Evolutionary conservation across 2,329 filamentous ascomycete genomes (phyloP).

Genomic region (Sclerotinia nivalis): DNA sequence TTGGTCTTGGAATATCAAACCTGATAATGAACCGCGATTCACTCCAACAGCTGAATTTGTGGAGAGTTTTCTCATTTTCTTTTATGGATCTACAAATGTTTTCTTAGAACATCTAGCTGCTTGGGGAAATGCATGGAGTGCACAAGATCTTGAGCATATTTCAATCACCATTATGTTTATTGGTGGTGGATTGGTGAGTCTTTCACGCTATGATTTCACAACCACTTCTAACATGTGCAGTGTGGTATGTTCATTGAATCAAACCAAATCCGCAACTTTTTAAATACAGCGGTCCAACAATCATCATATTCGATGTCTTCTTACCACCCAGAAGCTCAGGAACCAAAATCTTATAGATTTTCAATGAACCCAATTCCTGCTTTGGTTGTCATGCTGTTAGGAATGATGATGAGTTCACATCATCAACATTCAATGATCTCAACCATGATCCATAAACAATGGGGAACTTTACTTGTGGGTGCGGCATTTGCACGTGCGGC

Average conservation of each 20-base stretch:
- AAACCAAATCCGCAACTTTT: slow-evolving; percentile 62
- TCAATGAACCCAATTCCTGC: slow-evolving; percentile 88
- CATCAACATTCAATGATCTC: slow-evolving; percentile 74
- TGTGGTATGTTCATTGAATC: slow-evolving; percentile 87
- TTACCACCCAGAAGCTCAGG: slow-evolving; percentile 45
- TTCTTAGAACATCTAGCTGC: slow-evolving; percentile 86
- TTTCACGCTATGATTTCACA: slow-evolving; percentile 22
- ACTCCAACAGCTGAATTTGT: slow-evolving; percentile 84
- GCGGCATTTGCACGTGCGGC: slow-evolving; percentile 75
- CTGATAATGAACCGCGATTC: slow-evolving; percentile 45
- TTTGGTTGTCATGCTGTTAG: slow-evolving; percentile 81
- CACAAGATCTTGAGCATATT: slow-evolving; percentile 85
- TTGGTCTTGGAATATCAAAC: slow-evolving; percentile 93
- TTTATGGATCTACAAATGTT: slow-evolving; percentile 86
- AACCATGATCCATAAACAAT: slow-evolving; percentile 90
- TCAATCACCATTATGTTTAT: slow-evolving; percentile 94
- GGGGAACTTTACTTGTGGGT: slow-evolving; percentile 81
- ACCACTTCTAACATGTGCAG: slow-evolving; percentile 42
- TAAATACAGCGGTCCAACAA: slow-evolving; percentile 50
- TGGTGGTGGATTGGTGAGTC: slow-evolving; percentile 78
- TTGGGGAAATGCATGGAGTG: slow-evolving; percentile 69
- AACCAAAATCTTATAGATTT: slow-evolving; percentile 67
- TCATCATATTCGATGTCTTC: slow-evolving; percentile 42
- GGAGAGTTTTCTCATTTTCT: slow-evolving; percentile 86
- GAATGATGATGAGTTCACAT: slow-evolving; percentile 94